These are phyloP conservation scores for Spinacia oleracea DNA, from an alignment of 179 eudicot genomes.

Conservation along the genomic window DNA sequence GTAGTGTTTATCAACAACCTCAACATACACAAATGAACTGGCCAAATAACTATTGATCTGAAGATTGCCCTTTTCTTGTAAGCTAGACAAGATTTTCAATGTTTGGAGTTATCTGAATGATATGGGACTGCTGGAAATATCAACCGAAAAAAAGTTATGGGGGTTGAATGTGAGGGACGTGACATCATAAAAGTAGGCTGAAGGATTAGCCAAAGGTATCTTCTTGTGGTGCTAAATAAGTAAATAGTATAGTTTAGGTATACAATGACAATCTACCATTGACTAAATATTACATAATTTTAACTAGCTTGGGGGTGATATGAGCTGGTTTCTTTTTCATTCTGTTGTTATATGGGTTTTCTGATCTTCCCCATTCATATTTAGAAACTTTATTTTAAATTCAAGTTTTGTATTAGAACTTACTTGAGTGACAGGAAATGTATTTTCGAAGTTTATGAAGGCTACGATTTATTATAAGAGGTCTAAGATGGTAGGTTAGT, in stretches of 20 bases:
- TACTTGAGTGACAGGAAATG: conserved; percentile 22
- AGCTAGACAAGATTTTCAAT: too few relatives aligned
- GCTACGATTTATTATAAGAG: conserved; percentile 10
- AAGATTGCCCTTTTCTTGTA: conserved; percentile 8
- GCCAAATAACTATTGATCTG: conserved; percentile 66
- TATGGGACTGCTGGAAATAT: conserved; percentile 13
- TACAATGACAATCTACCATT: conserved; percentile 28
- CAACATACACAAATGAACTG: conserved; percentile 70
- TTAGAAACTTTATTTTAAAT: conserved; percentile 10
- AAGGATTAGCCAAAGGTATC: conserved; percentile 30
- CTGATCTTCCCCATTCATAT: conserved; percentile 18
- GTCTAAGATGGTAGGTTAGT: conserved; percentile 32
- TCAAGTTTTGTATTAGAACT: conserved; percentile 28
- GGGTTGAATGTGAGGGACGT: conserved; percentile 21
- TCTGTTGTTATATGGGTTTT: conserved; percentile 19
- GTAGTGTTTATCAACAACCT: conserved; percentile 66
- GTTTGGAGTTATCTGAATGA: too few relatives aligned
- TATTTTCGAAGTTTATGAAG: conserved; percentile 26
- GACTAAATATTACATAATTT: conserved; percentile 21
- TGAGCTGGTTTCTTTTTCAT: conserved; percentile 3
- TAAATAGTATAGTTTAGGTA: conserved; percentile 16
- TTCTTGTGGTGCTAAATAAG: conserved; percentile 22
- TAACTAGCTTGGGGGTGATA: conserved; percentile 19
- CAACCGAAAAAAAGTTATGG: neutral
- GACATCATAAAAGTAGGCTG: conserved; percentile 18